Conservation (phyloP, 75 land plant genomes). For the Gnetum montanum region DNA sequence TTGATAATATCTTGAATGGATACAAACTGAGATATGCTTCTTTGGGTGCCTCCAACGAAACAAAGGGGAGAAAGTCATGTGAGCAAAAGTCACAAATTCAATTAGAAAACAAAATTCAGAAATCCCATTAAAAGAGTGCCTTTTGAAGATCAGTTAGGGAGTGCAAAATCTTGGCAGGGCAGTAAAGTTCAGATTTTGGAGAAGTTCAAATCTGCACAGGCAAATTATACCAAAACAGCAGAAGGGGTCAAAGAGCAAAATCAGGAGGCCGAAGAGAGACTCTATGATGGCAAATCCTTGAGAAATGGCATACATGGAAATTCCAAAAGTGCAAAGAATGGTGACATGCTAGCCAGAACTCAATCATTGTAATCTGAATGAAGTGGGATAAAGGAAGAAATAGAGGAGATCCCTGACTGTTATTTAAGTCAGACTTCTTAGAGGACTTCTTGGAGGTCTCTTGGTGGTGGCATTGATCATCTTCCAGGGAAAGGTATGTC, state of each 20-base stretch:
- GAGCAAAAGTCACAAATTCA: constrained; percentile 13
- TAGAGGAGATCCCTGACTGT: constrained; percentile 9
- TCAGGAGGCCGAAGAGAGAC: constrained; percentile 4
- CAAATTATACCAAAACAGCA: neutral
- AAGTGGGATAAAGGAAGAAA: constrained; percentile 5
- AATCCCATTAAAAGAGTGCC: neutral
- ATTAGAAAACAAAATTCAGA: constrained; percentile 2
- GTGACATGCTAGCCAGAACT: constrained; percentile 11
- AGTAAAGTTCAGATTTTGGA: constrained; percentile 4
- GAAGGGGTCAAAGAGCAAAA: constrained; percentile 1
- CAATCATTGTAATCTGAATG: constrained; percentile 6
- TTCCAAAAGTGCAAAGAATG: constrained; percentile 7
- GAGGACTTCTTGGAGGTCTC: no score
- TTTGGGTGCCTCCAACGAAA: constrained; percentile 3
- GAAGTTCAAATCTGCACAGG: constrained; percentile 2
- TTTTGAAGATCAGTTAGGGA: constrained; percentile 14
- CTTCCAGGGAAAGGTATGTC: constrained; percentile 4
- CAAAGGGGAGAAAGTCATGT: constrained; percentile 3
- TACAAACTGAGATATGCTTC: constrained; percentile 11
- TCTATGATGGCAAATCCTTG: constrained; percentile 2
- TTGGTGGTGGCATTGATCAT: neutral
- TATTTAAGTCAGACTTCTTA: constrained; percentile 5
- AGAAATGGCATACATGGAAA: constrained; percentile 7
- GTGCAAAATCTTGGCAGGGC: constrained; percentile 6
- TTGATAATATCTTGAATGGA: constrained; percentile 7